phyloP scores from a whole-genome alignment of 2,329 filamentous ascomycete genomes.

The Colletotrichum agaves region DNA sequence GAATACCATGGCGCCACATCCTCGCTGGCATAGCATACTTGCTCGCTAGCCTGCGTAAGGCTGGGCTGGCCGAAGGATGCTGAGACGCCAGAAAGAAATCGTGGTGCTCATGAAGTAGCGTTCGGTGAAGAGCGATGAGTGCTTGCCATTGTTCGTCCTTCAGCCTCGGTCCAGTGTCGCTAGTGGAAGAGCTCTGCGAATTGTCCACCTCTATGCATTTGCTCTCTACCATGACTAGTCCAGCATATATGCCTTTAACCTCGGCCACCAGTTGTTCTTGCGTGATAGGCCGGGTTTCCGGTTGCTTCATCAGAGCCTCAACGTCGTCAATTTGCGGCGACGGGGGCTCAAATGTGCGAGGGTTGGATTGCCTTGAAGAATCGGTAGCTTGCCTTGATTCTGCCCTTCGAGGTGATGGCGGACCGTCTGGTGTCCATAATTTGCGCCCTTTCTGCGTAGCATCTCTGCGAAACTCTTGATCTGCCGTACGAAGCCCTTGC shows the following conservation, averaged over 20 bases:
- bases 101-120: constrained; percentile 83
- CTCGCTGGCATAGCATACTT: constrained; percentile 93
- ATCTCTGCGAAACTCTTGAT: background rate
- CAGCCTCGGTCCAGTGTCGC: constrained; percentile 53
- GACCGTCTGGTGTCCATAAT: background rate
- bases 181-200: constrained; percentile 61
- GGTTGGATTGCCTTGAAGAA: rapidly evolving
- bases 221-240: constrained; percentile 85
- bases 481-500: rapidly evolving
- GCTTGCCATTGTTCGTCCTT: constrained; percentile 84
- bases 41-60: constrained; percentile 73
- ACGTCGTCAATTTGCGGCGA: rapidly evolving
- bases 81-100: constrained; percentile 90
- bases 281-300: constrained; percentile 74
- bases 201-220: constrained; percentile 88
- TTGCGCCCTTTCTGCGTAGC: background rate
- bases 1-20: constrained; percentile 95
- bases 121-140: constrained; percentile 83
- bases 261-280: constrained; percentile 84
- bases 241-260: constrained; percentile 85
- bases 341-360: rapidly evolving
- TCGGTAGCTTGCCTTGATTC: background rate
- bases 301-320: constrained; percentile 54
- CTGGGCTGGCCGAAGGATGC: constrained; percentile 79
- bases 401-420: background rate